phyloP scores from a whole-genome alignment of 371 early-diverging fungal genomes.

The Fennellomyces sp. region DNA sequence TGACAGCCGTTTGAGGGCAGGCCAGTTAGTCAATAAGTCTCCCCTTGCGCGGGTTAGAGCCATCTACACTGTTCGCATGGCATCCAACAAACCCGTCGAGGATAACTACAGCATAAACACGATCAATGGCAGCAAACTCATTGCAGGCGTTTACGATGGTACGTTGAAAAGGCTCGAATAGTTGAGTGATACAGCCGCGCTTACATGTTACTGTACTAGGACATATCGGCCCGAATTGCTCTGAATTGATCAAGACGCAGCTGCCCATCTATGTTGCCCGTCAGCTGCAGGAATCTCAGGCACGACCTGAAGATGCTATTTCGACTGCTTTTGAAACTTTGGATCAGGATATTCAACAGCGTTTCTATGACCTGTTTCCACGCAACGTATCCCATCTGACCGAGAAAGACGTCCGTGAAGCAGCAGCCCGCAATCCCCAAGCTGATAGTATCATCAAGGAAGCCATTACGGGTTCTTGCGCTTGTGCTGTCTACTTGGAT shows the following conservation, averaged over 20 bases:
- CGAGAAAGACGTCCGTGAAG: conserved; percentile 44
- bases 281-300: conserved; percentile 14
- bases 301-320: conserved; percentile 35
- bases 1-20: conserved; percentile 28
- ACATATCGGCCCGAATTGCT: conserved; percentile 48
- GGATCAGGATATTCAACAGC: conserved; percentile 62
- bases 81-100: conserved; percentile 51
- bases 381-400: conserved; percentile 34
- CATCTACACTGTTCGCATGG: conserved; percentile 38
- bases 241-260: conserved; percentile 36
- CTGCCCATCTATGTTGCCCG: conserved; percentile 50
- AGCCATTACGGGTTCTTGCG: conserved; percentile 81
- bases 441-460: conserved; percentile 41
- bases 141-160: conserved; percentile 59
- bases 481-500: conserved; percentile 75
- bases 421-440: conserved; percentile 34
- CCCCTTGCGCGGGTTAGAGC: conserved; percentile 26
- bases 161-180: too few species aligned
- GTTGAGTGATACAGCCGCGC: background rate
- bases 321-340: conserved; percentile 55
- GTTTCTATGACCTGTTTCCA: conserved; percentile 53
- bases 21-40: conserved; percentile 27
- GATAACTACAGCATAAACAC: conserved; percentile 45
- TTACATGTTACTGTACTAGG: conserved; percentile 20
- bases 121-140: conserved; percentile 24